A percentile compares a stretch with the other conserved stretches of the same genome.
Evolutionary conservation across 2,329 filamentous ascomycete genomes (phyloP).

Genomic region (Raffaelea arxii): DNA sequence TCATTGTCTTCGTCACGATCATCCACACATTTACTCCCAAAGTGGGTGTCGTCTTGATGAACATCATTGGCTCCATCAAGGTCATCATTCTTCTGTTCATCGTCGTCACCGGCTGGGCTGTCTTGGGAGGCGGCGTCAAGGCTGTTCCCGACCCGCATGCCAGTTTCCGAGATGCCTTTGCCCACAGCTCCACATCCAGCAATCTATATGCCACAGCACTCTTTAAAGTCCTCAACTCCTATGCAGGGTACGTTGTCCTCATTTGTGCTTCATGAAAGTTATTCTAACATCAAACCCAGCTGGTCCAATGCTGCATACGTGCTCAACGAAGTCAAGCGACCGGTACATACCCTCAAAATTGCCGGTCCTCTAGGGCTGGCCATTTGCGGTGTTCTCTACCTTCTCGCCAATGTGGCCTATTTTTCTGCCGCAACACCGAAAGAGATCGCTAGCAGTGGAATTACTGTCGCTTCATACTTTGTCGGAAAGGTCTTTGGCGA

Average conservation of each 20-base stretch:
- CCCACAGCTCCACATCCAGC: conserved; percentile 29
- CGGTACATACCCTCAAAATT: conserved; percentile 53
- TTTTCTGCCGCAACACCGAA: conserved; percentile 52
- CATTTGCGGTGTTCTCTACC: conserved; percentile 49
- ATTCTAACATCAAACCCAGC: conserved; percentile 27
- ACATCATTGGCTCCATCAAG: conserved; percentile 51
- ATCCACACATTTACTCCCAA: conserved; percentile 45
- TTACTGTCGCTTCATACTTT: conserved; percentile 51
- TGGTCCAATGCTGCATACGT: conserved; percentile 60
- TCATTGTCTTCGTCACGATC: conserved; percentile 42
- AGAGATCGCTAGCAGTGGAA: conserved; percentile 46
- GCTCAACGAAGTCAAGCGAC: conserved; percentile 55
- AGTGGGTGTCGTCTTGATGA: conserved; percentile 50
- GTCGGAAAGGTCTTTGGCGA: conserved; percentile 53
- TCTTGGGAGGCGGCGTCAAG: conserved; percentile 38
- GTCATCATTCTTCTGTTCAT: conserved; percentile 50
- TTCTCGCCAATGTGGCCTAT: conserved; percentile 56
- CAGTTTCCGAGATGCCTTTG: conserved; percentile 48
- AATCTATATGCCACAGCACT: conserved; percentile 45
- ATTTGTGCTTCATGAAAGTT: neutral
- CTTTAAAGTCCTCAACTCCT: conserved; percentile 50
- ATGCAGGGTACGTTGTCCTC: conserved; percentile 33
- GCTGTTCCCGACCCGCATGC: conserved; percentile 36
- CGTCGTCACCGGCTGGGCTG: conserved; percentile 50
- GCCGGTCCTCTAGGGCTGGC: conserved; percentile 52